Evolutionary conservation across 208 protist species (phyloP).

Genomic region (Blastocrithidia nonstop): DNA sequence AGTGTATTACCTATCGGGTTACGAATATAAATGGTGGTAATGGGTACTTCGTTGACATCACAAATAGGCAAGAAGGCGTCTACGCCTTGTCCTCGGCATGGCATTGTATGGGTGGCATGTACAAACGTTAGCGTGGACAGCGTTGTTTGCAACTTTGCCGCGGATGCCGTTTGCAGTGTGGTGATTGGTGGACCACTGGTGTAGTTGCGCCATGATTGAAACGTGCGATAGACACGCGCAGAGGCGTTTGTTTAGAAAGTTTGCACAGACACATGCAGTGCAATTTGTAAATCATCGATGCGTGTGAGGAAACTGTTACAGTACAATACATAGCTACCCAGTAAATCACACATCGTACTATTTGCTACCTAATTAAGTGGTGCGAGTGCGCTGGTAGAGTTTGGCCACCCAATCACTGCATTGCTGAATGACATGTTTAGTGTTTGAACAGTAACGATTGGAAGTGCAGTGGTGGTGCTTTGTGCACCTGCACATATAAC

Average conservation of each 20-base stretch:
- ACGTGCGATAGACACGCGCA: slow-evolving; percentile 4
- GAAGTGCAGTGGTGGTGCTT: too few relatives aligned
- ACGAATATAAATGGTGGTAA: slow-evolving; percentile 13
- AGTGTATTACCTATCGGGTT: slow-evolving; percentile 6
- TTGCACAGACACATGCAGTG: slow-evolving; percentile 23
- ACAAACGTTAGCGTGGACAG: slow-evolving; percentile 9
- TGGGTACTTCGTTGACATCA: slow-evolving; percentile 2
- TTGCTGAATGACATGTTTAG: too few relatives aligned
- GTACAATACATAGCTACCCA: slow-evolving; percentile 2
- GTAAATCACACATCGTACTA: not conserved
- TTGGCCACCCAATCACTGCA: too few relatives aligned
- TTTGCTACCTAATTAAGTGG: too few relatives aligned
- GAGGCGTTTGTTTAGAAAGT: slow-evolving; percentile 5
- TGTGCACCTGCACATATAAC: too few relatives aligned
- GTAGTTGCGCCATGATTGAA: slow-evolving; percentile 7
- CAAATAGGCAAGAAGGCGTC: slow-evolving; percentile 30
- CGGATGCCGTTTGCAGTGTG: slow-evolving; percentile 6
- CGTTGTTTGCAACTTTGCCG: too few relatives aligned
- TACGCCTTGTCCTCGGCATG: slow-evolving; percentile 15
- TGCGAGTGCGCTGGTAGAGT: too few relatives aligned
- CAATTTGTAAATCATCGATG: slow-evolving; percentile 5
- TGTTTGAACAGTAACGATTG: too few relatives aligned
- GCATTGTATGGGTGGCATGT: slow-evolving; percentile 13
- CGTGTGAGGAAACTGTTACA: slow-evolving; percentile 25
- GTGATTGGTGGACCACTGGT: too few relatives aligned